Evolutionary conservation across 768 basidiomycete genomes (phyloP), one percentile per base, ranked within the genome.

Genomic region (Strobilomyces confusus): DNA sequence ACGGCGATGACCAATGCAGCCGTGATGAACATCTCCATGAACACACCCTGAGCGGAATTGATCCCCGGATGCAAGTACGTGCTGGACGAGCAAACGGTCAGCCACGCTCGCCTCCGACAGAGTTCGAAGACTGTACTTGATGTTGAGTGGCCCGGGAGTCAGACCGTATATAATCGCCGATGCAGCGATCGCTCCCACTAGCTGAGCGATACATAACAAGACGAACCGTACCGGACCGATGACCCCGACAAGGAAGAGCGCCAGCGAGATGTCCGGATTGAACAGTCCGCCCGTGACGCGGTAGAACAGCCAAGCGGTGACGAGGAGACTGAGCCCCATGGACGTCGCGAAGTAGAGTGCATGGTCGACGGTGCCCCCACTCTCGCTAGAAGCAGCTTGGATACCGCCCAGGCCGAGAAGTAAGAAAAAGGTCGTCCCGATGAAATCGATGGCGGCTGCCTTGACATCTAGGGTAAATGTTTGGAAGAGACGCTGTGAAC

Each of bases 21-120:
- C 17, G 84, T 86, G 58, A 81, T 77, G 67, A 87, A 86, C 78
- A 85, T 82, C 64, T 87, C 85, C 54, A 87, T 84, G 66, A 86
- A 87, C 17, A 85, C 76, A 12, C 74, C 83, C 64, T 87, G 82
- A 1, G 80, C 75, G 4, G 66, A 56, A 67, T 77, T 86, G 53
- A 80, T 67, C 5, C 75, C 77, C n/a, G 67, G 61, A 9, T 72
- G 71, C 32, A 82, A 71, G 58, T 66, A 65, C 9, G 80, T 82
- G 58, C 83, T 86, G 54, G 13, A 54, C 48, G 46, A 7, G 7
- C n/a, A 42, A 44, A 48, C 55, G 56, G 50, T 57, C 51, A 41
- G 51, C n/a, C 23, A 11, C 3, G 29, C 22, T 19, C 44, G 19
- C 17, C 17, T 26, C n/a, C 15, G 19, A 40, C 15, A 36, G 9